Conservation (phyloP, 768 basidiomycete species). For the Tremella mesenterica region DNA sequence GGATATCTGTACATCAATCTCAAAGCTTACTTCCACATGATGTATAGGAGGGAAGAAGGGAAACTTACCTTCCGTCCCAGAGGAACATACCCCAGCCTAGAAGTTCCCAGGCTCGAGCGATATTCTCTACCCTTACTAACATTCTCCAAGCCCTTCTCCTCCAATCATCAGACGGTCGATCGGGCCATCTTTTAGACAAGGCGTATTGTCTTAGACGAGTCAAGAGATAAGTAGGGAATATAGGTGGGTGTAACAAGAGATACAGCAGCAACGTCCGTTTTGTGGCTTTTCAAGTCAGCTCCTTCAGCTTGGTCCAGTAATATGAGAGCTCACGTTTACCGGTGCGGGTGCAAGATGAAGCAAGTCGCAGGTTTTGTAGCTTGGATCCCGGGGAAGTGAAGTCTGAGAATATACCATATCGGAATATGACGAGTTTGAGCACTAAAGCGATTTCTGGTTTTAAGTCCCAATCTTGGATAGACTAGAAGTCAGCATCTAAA, state of each 20-base stretch:
- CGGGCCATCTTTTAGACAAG: conserved; percentile 80
- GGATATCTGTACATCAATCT: conserved; percentile 61
- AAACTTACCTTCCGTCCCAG: conserved; percentile 69
- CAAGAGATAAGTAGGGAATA: conserved; percentile 70
- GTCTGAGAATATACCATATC: conserved; percentile 17
- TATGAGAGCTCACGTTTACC: background rate
- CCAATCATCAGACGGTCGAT: conserved; percentile 69
- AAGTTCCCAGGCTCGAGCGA: conserved; percentile 57
- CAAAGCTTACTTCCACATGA: background rate
- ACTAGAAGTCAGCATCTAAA: background rate
- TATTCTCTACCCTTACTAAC: conserved; percentile 60
- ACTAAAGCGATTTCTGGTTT: conserved; percentile 64
- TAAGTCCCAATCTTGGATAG: conserved; percentile 47
- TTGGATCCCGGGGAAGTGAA: conserved; percentile 33
- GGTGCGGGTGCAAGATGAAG: background rate
- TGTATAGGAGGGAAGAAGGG: background rate
- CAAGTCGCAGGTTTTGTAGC: conserved; percentile 27
- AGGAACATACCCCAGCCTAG: conserved; percentile 75
- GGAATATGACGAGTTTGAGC: conserved; percentile 28
- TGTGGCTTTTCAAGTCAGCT: conserved; percentile 43
- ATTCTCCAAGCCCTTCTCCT: conserved; percentile 65
- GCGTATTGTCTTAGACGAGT: conserved; percentile 64
- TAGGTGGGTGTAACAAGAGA: conserved; percentile 54
- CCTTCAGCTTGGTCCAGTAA: background rate
- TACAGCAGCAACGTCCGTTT: conserved; percentile 53